Evolutionary conservation across 495 filamentous ascomycete species (phyloP), one percentile per base, ranked within the genome.

Genomic region (Gamarada debralockiae): DNA sequence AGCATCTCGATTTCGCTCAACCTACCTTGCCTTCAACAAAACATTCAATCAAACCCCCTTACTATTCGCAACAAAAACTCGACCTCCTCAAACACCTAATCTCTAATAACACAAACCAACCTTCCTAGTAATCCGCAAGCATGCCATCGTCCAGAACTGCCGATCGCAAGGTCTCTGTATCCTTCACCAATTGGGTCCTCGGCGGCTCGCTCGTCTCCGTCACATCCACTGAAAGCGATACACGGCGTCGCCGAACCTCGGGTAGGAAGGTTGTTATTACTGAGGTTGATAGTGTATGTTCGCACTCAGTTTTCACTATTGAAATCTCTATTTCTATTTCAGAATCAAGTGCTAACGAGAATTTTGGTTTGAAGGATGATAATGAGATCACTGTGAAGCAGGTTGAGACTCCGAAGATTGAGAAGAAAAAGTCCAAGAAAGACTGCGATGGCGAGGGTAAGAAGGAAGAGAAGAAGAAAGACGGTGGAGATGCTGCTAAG

Each of bases 131-230:
- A 23, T 2, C 24, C 12, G 22, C 27, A 15, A 40, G 23, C 14
- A 52, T 55, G 52, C 12, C 48, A 8, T 31, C 57, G 0, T 9
- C 49, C n/a, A 14, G n/a, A 22, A 47, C 18, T 10, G 22, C 36
- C 40, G 48, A 41, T 12, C 40, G 41, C 22, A 60, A 56, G 27
- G 37, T 60, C 31, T 34, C 36, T 10, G 12, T 61, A 40, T 57
- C 53, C 23, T 43, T 62, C 20, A 56, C 56, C 7, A 62, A 52
- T 29, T 63, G 60, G 60, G 17, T 57, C 2, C 38, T 57, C 3
- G 60, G 60, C 9, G 60, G 60, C 27, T 54, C 56, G 1, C 33
- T 63, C 7, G 4, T 62, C 40, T 51, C 39, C 24, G 33, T 53
- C 13, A 33, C 29, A 1, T 41, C 47, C 24, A 42, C 17, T 8